Conservation (phyloP, 129 eudicot species). For the Scalesia atractyloides region DNA sequence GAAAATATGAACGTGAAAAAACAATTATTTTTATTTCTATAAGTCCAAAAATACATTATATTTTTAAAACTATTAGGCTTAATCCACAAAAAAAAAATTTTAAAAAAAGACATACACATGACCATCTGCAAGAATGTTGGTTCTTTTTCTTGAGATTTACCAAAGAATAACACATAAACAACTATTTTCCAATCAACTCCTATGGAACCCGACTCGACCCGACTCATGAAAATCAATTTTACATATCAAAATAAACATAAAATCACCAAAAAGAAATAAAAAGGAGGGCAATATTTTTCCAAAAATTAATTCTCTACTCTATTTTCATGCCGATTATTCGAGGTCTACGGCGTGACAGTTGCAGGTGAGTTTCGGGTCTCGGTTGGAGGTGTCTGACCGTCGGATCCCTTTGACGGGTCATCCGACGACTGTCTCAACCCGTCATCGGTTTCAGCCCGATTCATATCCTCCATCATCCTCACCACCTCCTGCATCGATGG, state of each 20-base stretch:
- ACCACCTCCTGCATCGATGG: constrained; percentile 15
- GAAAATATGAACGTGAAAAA: too few species aligned
- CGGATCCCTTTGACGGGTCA: constrained; percentile 16
- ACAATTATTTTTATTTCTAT: not conserved
- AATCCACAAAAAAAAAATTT: not conserved
- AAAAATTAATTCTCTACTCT: constrained; percentile 36
- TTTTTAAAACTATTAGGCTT: not conserved
- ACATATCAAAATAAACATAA: constrained; percentile 33
- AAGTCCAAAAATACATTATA: not conserved
- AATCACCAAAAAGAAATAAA: constrained; percentile 27
- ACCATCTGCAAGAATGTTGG: constrained; percentile 31
- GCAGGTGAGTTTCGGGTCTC: constrained; percentile 5
- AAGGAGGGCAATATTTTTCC: not conserved
- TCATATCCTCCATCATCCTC: constrained; percentile 22
- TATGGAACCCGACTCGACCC: constrained; percentile 26
- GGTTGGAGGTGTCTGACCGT: constrained; percentile 9
- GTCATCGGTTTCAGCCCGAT: constrained; percentile 14
- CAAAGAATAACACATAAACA: constrained; percentile 44
- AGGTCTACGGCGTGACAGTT: not conserved
- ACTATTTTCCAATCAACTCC: constrained; percentile 36
- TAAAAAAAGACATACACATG: constrained; percentile 25
- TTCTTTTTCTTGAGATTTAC: constrained; percentile 24
- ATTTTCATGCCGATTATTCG: constrained; percentile 21
- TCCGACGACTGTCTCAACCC: constrained; percentile 16
- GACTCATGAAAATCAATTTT: constrained; percentile 26